Evolutionary conservation across 2,329 filamentous ascomycete genomes (phyloP).

Genomic region (Tolypocladium capitatum): DNA sequence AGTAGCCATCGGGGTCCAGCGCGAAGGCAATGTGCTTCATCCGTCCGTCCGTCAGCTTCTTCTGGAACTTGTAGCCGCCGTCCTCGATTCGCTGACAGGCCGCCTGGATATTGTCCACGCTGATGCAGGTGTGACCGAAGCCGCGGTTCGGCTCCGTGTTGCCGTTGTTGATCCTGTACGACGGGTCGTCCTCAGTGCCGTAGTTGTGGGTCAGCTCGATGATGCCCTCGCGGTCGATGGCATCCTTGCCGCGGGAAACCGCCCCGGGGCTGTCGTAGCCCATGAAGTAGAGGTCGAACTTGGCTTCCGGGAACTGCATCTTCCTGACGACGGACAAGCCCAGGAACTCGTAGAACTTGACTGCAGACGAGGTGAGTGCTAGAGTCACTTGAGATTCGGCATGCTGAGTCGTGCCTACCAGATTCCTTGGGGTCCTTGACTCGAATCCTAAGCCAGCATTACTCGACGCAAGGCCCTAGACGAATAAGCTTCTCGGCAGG

Average conservation of each 20-base stretch:
- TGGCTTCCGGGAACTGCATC: constrained; percentile 69
- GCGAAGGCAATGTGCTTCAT: constrained; percentile 86
- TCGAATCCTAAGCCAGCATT: constrained; percentile 50
- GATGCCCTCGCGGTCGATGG: constrained; percentile 75
- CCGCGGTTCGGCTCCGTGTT: constrained; percentile 79
- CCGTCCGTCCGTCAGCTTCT: constrained; percentile 78
- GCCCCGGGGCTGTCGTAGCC: constrained; percentile 71
- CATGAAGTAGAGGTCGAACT: constrained; percentile 93
- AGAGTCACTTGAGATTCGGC: background rate
- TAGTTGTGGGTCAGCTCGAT: constrained; percentile 79
- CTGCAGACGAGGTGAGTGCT: constrained; percentile 20
- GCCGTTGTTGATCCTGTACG: constrained; percentile 73
- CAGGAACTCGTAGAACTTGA: constrained; percentile 90
- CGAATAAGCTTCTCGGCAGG: background rate
- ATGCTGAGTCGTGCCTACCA: constrained; percentile 27
- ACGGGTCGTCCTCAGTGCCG: constrained; percentile 74
- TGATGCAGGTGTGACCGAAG: constrained; percentile 78
- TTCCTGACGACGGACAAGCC: constrained; percentile 77
- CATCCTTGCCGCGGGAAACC: constrained; percentile 55
- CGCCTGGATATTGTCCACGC: constrained; percentile 72
- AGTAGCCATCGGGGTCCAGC: constrained; percentile 77
- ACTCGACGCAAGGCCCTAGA: background rate
- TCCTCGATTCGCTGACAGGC: constrained; percentile 83
- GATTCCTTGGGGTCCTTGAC: constrained; percentile 87
- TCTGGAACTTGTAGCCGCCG: constrained; percentile 87